Conservation (phyloP, 768 basidiomycete species). For the Agaricus blazei region DNA sequence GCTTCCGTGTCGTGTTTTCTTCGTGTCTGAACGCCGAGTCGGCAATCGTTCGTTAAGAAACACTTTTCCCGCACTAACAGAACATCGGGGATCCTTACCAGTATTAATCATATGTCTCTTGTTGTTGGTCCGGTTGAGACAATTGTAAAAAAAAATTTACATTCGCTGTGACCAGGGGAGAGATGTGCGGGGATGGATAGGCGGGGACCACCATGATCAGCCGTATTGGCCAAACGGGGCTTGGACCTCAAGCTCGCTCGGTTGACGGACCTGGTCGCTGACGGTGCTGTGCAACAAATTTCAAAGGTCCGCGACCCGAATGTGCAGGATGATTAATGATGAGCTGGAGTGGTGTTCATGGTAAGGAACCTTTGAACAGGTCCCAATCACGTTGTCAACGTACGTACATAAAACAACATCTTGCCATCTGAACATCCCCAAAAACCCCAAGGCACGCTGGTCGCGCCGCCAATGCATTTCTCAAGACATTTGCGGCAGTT, state of each 20-base stretch:
- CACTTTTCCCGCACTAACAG: neutral
- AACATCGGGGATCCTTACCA: neutral
- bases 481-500: no score
- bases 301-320: neutral
- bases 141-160: no score
- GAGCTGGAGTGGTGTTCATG: no score
- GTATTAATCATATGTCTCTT: neutral
- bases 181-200: neutral
- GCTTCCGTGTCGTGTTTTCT: no score
- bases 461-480: no score
- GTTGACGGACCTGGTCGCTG: neutral
- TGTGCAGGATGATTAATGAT: neutral
- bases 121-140: neutral
- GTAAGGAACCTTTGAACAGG: no score
- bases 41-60: neutral
- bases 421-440: no score
- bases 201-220: neutral
- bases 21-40: neutral
- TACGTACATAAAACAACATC: neutral
- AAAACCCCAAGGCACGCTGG: no score
- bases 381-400: no score
- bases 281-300: neutral
- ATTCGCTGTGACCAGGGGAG: no score
- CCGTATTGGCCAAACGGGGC: neutral
- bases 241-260: neutral